Base-by-base conservation (phyloP, 2,329 filamentous ascomycete species). In the Colletotrichum destructivum region DNA sequence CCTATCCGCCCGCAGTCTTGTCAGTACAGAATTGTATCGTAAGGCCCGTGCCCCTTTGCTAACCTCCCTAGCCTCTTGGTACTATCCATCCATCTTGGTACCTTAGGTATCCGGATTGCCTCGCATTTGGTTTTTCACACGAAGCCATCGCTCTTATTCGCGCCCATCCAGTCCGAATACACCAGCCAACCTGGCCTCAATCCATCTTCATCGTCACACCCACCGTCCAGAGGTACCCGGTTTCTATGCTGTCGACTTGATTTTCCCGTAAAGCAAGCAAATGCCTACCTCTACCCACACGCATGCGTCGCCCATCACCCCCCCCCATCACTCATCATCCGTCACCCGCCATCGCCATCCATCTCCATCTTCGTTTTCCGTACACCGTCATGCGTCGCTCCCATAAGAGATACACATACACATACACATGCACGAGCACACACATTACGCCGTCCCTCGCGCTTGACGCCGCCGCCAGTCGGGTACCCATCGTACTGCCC, bases 401-500 rank as follows among this genome's bases (percentile, higher is more conserved):
- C 46, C 31, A 49, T 23, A 61, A 18, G 31, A 35, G 31, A 35
- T 35, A 42, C 13, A 62, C 35, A 51, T 18, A 38, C 42, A 44
- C 42, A 60, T 42, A 16, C 57, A 44, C 42, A 49, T 15, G n/a
- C 44, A 35, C 40, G 35, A 16, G 11, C n/a, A 21, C 38, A 52
- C 51, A 23, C 26, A 51, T 55, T 42, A 21, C 59, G 35, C 40
- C 51, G 26, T 40, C 49, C 49, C 38, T 55, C 44, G 11, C 46
- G 49, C 13, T 44, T 51, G 63, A 40, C 57, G 54, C 62, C 62
- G 40, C 66, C 61, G 35, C 59, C 46, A 64, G 52, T 63, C 59
- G 42, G 64, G 69, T 71, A 59, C 54, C 60, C 55, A 35, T 72
- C 47, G 69, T 64, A 61, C 54, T 66, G 38, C 66, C 49, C 66